These are phyloP conservation scores for Rhodotorula mucilaginosa DNA, from an alignment of 1,284 basidiomycete genomes.

Conservation along the genomic window DNA sequence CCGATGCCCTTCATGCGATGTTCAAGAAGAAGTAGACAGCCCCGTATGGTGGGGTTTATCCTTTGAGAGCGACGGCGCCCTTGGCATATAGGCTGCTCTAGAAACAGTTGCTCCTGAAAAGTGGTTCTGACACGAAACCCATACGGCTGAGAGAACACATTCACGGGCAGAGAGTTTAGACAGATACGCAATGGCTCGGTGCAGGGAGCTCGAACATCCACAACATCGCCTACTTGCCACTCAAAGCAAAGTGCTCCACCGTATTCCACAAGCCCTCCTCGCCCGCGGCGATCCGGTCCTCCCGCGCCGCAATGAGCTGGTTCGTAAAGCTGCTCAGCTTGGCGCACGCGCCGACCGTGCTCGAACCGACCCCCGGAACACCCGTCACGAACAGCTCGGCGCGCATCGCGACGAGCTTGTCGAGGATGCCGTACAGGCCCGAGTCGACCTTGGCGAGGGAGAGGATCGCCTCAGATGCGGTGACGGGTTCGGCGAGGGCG, in stretches of 20 bases:
- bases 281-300: background rate
- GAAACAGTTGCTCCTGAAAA: too few species aligned
- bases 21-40: too few species aligned
- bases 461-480: background rate
- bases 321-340: constrained; percentile 45
- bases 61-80: too few species aligned
- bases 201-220: background rate
- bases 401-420: constrained; percentile 43
- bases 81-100: too few species aligned
- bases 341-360: constrained; percentile 36
- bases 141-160: too few species aligned
- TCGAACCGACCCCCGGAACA: constrained; percentile 24
- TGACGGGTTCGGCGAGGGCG: background rate
- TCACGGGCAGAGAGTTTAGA: too few species aligned
- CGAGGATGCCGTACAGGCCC: constrained; percentile 46
- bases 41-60: too few species aligned
- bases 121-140: too few species aligned
- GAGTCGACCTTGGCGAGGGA: constrained; percentile 40
- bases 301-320: constrained; percentile 41
- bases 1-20: too few species aligned
- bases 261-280: constrained; percentile 33
- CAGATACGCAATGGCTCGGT: too few species aligned
- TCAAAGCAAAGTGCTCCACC: constrained; percentile 31
- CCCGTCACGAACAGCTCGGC: constrained; percentile 45
- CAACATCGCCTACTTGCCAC: background rate